phyloP scores from a whole-genome alignment of 805 yeast genomes.

The Ogataea pini region DNA sequence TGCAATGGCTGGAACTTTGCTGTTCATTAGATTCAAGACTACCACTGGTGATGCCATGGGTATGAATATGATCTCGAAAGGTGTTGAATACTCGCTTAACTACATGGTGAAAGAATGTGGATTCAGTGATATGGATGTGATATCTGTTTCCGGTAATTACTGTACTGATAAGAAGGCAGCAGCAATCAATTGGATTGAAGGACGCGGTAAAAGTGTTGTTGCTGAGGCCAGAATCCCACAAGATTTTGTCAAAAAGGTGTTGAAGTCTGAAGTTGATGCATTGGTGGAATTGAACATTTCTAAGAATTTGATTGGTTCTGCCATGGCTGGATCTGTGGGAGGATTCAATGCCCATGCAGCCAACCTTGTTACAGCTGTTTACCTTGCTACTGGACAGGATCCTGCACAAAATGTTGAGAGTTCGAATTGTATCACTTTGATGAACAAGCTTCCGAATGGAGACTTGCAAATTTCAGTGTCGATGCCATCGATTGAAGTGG shows the following conservation, averaged over 20 bases:
- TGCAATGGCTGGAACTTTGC: constrained; percentile 88
- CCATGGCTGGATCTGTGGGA: constrained; percentile 98
- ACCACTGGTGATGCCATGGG: constrained; percentile 99
- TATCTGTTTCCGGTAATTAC: constrained; percentile 94
- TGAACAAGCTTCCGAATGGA: constrained; percentile 75
- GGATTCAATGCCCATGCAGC: constrained; percentile 99
- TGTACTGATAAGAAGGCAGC: constrained; percentile 98
- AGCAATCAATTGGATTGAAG: constrained; percentile 98
- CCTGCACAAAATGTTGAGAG: constrained; percentile 99
- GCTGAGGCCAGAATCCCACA: constrained; percentile 93
- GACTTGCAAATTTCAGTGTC: constrained; percentile 92
- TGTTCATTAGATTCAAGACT: constrained; percentile 93
- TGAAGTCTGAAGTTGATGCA: constrained; percentile 91
- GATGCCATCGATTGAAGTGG: constrained; percentile 99
- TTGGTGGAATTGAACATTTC: constrained; percentile 84
- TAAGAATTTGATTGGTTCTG: constrained; percentile 93
- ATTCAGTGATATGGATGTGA: constrained; percentile 89
- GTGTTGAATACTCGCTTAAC: constrained; percentile 85
- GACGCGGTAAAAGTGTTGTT: constrained; percentile 97
- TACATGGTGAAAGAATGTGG: constrained; percentile 87
- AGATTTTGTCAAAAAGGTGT: constrained; percentile 73
- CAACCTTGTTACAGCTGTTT: constrained; percentile 91
- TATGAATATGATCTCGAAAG: constrained; percentile 99
- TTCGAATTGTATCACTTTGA: constrained; percentile 94
- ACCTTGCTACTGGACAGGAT: constrained; percentile 95